Percentiles rank a stretch among this genome's conserved stretches.
Evolutionary conservation across 75 land plant genomes (phyloP).

Genomic region (Cupressus sempervirens): DNA sequence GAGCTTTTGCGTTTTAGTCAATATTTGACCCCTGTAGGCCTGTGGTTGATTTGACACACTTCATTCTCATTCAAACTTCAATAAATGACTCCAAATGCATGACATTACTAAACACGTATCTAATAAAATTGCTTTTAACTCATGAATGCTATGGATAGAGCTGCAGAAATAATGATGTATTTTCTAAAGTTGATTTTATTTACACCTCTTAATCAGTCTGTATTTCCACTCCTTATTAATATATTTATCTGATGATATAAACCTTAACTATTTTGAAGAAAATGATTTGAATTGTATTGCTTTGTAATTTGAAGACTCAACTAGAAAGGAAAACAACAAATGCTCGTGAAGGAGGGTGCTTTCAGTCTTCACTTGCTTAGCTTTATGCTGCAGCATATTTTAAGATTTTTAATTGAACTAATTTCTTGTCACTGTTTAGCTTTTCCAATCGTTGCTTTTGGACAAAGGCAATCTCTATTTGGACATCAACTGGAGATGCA

Average conservation of each 20-base stretch:
- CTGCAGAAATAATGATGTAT: not conserved
- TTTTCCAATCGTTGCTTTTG: constrained; percentile 96
- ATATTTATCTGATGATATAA: not conserved
- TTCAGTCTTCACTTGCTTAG: not conserved
- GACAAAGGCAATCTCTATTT: constrained; percentile 97
- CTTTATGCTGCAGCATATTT: not conserved
- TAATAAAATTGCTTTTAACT: not conserved
- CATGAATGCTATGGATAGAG: not conserved
- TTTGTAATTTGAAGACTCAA: not conserved
- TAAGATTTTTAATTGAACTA: not conserved
- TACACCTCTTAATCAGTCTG: not conserved
- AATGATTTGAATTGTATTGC: not conserved
- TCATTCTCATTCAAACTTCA: not conserved
- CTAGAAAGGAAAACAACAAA: not conserved
- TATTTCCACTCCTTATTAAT: not conserved
- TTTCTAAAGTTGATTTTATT: not conserved
- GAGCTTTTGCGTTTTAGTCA: not conserved
- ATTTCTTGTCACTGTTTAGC: constrained; percentile 25
- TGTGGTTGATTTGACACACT: not conserved
- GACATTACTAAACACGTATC: not conserved
- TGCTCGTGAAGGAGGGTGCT: not conserved
- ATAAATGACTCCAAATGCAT: not conserved
- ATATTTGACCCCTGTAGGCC: not conserved
- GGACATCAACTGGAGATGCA: constrained; percentile 94
- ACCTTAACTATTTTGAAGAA: not conserved